Conservation (phyloP, 257 asterid species). For the Solanum ossicruentum region DNA sequence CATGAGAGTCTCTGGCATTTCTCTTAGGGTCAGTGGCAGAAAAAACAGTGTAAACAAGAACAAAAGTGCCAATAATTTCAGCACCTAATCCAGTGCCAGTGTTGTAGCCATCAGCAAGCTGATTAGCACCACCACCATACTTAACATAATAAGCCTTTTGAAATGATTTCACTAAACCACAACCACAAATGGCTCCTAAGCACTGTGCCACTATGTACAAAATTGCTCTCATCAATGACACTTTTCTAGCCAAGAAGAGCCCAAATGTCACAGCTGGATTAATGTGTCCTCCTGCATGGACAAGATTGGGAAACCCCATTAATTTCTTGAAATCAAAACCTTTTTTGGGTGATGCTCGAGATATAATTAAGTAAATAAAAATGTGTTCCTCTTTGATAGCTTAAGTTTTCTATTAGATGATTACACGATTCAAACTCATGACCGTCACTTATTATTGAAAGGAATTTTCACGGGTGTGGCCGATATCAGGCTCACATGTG, state of each 20-base stretch:
- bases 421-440: neutral
- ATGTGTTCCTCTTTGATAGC: fast-evolving
- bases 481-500: neutral
- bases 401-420: neutral
- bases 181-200: slow-evolving; percentile 61
- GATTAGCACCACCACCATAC: slow-evolving; percentile 58
- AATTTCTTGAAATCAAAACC: neutral
- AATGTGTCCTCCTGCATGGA: slow-evolving; percentile 46
- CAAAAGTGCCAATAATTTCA: slow-evolving; percentile 57
- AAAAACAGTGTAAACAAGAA: slow-evolving; percentile 61
- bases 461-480: neutral
- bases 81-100: slow-evolving; percentile 64
- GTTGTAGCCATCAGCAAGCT: slow-evolving; percentile 32
- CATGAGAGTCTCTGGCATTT: slow-evolving; percentile 62
- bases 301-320: neutral
- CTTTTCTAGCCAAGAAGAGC: slow-evolving; percentile 46
- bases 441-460: neutral
- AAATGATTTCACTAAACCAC: slow-evolving; percentile 55
- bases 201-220: slow-evolving; percentile 57
- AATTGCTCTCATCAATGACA: slow-evolving; percentile 42
- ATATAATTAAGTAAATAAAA: neutral
- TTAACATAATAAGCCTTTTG: slow-evolving; percentile 32
- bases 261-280: slow-evolving; percentile 66
- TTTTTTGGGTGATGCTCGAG: fast-evolving
- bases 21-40: slow-evolving; percentile 70